phyloP scores from a whole-genome alignment of 2,329 filamentous ascomycete genomes.

The Colletotrichum aenigma region DNA sequence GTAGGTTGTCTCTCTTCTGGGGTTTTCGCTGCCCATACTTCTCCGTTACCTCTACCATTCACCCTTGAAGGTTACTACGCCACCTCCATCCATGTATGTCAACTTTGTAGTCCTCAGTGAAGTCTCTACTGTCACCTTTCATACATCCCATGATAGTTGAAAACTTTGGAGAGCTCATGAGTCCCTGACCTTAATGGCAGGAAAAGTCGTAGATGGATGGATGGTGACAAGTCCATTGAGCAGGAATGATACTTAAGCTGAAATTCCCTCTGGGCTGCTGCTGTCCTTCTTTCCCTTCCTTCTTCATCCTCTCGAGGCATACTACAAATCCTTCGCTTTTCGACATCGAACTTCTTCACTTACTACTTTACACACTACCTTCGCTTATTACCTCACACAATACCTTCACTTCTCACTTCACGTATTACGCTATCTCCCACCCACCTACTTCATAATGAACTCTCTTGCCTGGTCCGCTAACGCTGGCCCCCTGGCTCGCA shows the following conservation, averaged over 20 bases:
- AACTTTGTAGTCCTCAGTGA: not conserved
- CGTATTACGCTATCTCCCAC: not conserved
- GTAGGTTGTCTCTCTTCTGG: not conserved
- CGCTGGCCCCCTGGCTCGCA: not conserved
- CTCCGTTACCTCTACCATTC: not conserved
- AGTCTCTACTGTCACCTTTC: not conserved
- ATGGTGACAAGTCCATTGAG: not conserved
- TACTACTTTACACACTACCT: not conserved
- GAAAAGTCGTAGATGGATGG: not conserved
- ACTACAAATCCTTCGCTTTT: not conserved
- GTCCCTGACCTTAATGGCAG: not conserved
- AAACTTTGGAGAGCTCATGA: not conserved
- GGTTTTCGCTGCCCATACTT: not conserved
- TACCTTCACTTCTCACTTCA: not conserved
- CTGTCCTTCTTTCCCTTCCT: not conserved
- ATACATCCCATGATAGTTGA: not conserved
- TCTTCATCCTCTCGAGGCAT: not conserved
- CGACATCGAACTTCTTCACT: not conserved
- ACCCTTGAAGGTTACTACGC: not conserved
- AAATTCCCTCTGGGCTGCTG: not conserved
- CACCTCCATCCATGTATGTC: not conserved
- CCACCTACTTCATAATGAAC: not conserved
- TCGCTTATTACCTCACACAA: not conserved
- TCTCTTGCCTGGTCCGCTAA: not conserved
- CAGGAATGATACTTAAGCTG: not conserved